Base-by-base conservation (phyloP, 371 early-diverging fungal species). In the Mucor sp. region DNA sequence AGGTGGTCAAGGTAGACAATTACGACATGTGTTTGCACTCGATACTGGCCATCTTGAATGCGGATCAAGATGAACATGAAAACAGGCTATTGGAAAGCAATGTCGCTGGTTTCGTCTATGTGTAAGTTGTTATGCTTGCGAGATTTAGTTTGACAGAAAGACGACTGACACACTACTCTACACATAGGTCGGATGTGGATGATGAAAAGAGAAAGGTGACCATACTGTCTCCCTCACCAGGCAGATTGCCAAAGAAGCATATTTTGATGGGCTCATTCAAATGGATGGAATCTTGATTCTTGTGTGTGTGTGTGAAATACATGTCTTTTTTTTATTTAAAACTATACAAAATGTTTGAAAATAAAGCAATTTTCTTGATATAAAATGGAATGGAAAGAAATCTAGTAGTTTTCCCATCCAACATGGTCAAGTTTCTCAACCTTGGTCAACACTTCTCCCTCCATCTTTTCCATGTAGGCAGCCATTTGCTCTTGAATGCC, bases 31-130 rank as follows among this genome's bases (percentile, higher is more conserved):
- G 97, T 60, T 68, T 92, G n/a, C 95, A 97, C 62, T 93, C 94
- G 0, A 85, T 98, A 0, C 66, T 98, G 58, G 95, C 95, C 0
- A 89, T 98, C 3, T 85, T 93, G 2, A 88, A 91, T 67, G 89
- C 90, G 9, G 85, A 86, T 48, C 83, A 81, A n/a, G 65, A 75
- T 33, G 87, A 89, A 11, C 66, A 62, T 33, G 94, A 95, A 69
- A 81, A 80, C 7, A 76, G 75, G 4, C 64, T 96, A 14, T 67
- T 95, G 28, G 91, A 89, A 39, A 83, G 87, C 17, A 94, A 90
- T 72, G 75, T 94, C 3, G 80, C 90, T 8, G 97, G 97, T 0
- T 98, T 96, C 77, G 86, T 97, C 37, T 95, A 95, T 67, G 89
- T 97, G 86, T 91, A 87, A 76, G 85, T 71, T n/a, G n/a, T n/a